Conservation (phyloP, 2,329 filamentous ascomycete genomes). For the Colletotrichum ledebouriae region DNA sequence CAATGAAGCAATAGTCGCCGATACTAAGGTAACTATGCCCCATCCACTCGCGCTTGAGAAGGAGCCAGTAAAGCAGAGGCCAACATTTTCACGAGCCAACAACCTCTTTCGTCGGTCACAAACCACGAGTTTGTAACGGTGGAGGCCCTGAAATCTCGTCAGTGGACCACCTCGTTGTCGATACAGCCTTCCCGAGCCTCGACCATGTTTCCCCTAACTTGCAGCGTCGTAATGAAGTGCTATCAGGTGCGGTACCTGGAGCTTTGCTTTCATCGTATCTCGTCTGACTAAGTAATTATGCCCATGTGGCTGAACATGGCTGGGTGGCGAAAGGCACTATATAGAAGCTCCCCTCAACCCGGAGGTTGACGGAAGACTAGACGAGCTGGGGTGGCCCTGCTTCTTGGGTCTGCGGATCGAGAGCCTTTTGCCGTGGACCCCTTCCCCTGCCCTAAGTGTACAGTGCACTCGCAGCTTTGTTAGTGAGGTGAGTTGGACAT, state of each 20-base stretch:
- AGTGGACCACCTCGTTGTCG: conserved; percentile 35
- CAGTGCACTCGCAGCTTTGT: conserved; percentile 1
- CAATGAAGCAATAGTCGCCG: conserved; percentile 7
- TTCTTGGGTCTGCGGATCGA: conserved; percentile 33
- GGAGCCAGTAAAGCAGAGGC: conserved; percentile 7
- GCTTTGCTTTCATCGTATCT: conserved; percentile 6
- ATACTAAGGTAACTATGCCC: neutral
- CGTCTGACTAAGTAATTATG: neutral
- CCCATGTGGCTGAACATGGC: too few relatives aligned
- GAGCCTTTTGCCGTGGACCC: conserved; percentile 26
- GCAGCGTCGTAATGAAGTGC: conserved; percentile 31
- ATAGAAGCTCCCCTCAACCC: conserved; percentile 24
- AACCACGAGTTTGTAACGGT: conserved; percentile 30
- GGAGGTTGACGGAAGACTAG: conserved; percentile 40
- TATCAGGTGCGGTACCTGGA: conserved; percentile 36
- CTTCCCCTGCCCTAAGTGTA: conserved; percentile 7
- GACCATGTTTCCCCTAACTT: conserved; percentile 35
- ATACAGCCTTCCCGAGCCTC: conserved; percentile 26
- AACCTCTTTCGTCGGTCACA: conserved; percentile 23
- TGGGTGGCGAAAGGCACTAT: too few relatives aligned
- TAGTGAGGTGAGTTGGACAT: conserved; percentile 28
- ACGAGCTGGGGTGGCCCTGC: conserved; percentile 39
- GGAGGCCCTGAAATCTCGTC: neutral
- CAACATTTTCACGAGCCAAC: neutral
- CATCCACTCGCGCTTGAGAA: conserved; percentile 16